A percentile compares a stretch with the other conserved stretches of the same genome.
phyloP scores from a whole-genome alignment of 2,329 filamentous ascomycete genomes.

The Rhexocercosporidium sp. region DNA sequence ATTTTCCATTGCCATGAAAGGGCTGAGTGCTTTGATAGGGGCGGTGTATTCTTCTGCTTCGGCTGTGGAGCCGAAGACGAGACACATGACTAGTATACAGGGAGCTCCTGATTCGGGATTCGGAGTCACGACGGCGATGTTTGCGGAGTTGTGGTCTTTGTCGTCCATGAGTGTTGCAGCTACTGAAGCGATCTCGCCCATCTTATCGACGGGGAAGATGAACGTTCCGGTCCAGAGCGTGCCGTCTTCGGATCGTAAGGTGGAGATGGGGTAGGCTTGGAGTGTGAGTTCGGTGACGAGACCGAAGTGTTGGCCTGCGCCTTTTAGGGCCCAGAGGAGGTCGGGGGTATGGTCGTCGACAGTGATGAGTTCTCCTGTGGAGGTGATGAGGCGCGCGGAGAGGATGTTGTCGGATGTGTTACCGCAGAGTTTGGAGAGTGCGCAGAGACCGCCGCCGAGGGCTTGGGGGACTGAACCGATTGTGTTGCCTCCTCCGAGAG shows the following conservation, averaged over 20 bases:
- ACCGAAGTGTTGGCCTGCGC: not conserved
- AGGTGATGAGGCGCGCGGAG: not conserved
- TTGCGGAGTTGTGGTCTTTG: not conserved
- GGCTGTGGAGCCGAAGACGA: not conserved
- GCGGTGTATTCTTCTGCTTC: not conserved
- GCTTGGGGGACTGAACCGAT: not conserved
- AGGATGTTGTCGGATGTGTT: not conserved
- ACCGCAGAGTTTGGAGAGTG: not conserved
- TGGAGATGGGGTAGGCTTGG: not conserved
- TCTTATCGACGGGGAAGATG: not conserved
- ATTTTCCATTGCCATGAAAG: not conserved
- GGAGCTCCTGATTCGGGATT: not conserved
- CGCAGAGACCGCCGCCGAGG: not conserved
- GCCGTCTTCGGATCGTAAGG: not conserved
- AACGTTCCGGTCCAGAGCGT: not conserved
- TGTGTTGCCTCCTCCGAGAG: not conserved
- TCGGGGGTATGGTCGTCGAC: not conserved
- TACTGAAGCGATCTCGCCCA: not conserved
- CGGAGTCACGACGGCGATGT: not conserved
- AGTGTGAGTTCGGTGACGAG: not conserved
- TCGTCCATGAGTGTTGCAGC: not conserved
- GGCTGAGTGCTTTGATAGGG: not conserved
- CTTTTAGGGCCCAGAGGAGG: not conserved
- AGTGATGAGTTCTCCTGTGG: not conserved
- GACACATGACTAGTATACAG: not conserved